A percentile compares a stretch with the other conserved stretches of the same genome.
phyloP scores from a whole-genome alignment of 2,329 filamentous ascomycete species.

The Microcyclospora pomicola region DNA sequence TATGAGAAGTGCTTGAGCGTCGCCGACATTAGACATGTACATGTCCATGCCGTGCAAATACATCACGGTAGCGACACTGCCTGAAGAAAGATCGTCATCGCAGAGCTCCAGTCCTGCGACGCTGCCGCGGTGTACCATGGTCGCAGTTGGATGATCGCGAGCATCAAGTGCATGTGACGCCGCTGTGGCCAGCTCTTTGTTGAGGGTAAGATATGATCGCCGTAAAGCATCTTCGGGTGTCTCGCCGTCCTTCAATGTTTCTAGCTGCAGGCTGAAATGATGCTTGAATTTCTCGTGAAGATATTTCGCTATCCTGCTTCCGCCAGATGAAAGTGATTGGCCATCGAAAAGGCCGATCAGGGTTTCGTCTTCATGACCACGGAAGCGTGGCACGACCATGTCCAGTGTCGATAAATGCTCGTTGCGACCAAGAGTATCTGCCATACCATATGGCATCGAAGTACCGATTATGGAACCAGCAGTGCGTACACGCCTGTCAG shows the following conservation, averaged over 20 bases:
- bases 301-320: constrained; percentile 92
- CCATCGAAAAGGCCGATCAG: constrained; percentile 94
- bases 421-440: constrained; percentile 80
- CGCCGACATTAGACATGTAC: constrained; percentile 88
- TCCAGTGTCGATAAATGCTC: constrained; percentile 94
- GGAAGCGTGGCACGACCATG: constrained; percentile 84
- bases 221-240: constrained; percentile 71
- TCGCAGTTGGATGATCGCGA: constrained; percentile 37
- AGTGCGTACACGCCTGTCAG: constrained; percentile 90
- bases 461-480: constrained; percentile 86
- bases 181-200: constrained; percentile 83
- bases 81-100: constrained; percentile 78
- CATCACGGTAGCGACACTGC: constrained; percentile 80
- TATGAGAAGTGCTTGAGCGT: constrained; percentile 90
- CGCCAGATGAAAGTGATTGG: constrained; percentile 72
- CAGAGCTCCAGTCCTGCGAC: constrained; percentile 62
- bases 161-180: constrained; percentile 72
- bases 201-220: constrained; percentile 73
- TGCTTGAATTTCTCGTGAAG: constrained; percentile 89
- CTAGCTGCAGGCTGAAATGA: constrained; percentile 71
- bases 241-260: constrained; percentile 52
- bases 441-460: constrained; percentile 82
- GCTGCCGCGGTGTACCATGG: constrained; percentile 54
- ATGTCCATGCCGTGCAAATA: constrained; percentile 84
- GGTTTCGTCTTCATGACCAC: constrained; percentile 78